Evolutionary conservation across 768 basidiomycete genomes (phyloP).

Genomic region (Clitopilus passeckerianus): DNA sequence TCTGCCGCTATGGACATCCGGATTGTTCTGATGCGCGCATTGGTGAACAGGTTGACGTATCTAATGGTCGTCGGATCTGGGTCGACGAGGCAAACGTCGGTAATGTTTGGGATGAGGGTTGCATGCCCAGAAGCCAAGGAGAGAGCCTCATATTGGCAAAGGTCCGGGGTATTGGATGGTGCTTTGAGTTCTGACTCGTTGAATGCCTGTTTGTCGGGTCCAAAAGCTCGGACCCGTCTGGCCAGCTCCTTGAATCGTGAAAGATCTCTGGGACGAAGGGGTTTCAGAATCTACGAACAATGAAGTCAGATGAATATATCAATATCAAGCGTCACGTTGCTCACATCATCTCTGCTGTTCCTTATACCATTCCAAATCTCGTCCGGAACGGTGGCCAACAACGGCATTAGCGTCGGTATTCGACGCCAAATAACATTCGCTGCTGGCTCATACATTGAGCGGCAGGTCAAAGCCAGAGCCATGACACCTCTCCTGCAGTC

Average conservation of each 20-base stretch:
- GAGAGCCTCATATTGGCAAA: not conserved
- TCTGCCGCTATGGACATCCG: not conserved
- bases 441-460: not conserved
- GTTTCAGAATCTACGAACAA: too few species aligned
- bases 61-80: not conserved
- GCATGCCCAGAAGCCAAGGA: not conserved
- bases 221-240: not conserved
- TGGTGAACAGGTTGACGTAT: not conserved
- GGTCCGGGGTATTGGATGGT: not conserved
- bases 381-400: not conserved
- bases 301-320: too few species aligned
- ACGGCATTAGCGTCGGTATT: not conserved
- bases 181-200: not conserved
- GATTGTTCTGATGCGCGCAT: not conserved
- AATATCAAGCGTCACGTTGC: too few species aligned
- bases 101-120: not conserved
- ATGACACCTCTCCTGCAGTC: not conserved
- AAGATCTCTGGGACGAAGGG: too few species aligned
- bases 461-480: not conserved
- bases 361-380: not conserved
- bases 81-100: not conserved
- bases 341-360: too few species aligned
- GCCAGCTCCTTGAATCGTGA: not conserved
- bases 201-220: not conserved
- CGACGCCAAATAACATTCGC: not conserved